A percentile compares a stretch with the other conserved stretches of the same genome.
These are phyloP conservation scores for Tylopilus balloui DNA, from an alignment of 768 basidiomycete genomes.

Conservation along the genomic window DNA sequence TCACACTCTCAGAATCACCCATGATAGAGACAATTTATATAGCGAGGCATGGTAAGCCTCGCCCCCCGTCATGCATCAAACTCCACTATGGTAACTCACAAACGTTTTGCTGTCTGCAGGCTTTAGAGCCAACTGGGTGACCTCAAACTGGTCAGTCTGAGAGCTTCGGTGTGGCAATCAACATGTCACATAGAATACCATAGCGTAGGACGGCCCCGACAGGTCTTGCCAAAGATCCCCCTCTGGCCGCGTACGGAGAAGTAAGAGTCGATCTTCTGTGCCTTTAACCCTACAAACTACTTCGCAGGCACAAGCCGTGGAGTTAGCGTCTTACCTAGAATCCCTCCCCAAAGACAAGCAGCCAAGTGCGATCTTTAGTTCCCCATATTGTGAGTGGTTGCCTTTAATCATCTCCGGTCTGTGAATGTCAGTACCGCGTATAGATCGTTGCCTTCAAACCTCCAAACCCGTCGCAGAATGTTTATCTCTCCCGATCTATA, in stretches of 20 bases:
- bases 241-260: conserved; percentile 68
- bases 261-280: conserved; percentile 29
- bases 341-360: conserved; percentile 60
- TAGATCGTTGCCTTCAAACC: conserved; percentile 88
- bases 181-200: conserved; percentile 5
- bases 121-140: conserved; percentile 72
- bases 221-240: conserved; percentile 69
- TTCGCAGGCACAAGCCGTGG: conserved; percentile 62
- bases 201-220: conserved; percentile 53
- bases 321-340: conserved; percentile 61
- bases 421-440: background rate
- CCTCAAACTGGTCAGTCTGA: conserved; percentile 51
- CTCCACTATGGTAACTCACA: background rate
- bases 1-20: background rate
- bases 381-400: conserved; percentile 64
- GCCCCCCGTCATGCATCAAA: background rate
- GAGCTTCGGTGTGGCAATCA: background rate
- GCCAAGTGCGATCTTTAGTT: conserved; percentile 79
- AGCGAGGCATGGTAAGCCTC: conserved; percentile 36
- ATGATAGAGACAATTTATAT: conserved; percentile 43
- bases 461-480: conserved; percentile 57
- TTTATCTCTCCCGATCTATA: conserved; percentile 63
- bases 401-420: background rate
- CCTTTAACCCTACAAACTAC: background rate
- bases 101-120: conserved; percentile 41